These are phyloP conservation scores for Hypoxylon cercidicola DNA, from an alignment of 495 filamentous ascomycete species.

Conservation along the genomic window DNA sequence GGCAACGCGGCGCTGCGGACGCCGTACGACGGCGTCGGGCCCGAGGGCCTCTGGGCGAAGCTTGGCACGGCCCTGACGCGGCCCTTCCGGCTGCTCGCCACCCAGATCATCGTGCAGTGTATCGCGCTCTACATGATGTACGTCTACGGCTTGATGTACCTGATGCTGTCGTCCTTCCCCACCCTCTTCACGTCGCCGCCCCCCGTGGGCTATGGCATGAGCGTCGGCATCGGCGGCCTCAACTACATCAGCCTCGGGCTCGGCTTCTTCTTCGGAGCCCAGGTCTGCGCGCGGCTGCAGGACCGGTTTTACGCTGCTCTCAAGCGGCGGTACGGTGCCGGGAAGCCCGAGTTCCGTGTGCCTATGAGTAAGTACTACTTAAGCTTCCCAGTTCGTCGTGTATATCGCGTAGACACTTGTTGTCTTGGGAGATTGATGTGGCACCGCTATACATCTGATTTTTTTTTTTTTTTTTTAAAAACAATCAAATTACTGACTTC, in stretches of 20 bases:
- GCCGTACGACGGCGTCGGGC: slow-evolving; percentile 64
- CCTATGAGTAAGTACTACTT: slow-evolving; percentile 64
- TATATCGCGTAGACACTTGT: too few relatives aligned
- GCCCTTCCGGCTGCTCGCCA: slow-evolving; percentile 67
- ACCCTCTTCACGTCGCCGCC: slow-evolving; percentile 62
- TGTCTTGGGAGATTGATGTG: too few relatives aligned
- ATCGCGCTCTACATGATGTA: slow-evolving; percentile 63
- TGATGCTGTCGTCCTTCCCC: slow-evolving; percentile 76
- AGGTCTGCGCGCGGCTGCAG: slow-evolving; percentile 71
- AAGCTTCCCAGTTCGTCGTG: too few relatives aligned
- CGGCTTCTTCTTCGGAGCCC: slow-evolving; percentile 73
- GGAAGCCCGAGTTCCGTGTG: slow-evolving; percentile 72
- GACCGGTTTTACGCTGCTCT: slow-evolving; percentile 71
- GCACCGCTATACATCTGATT: too few relatives aligned
- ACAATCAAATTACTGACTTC: too few relatives aligned
- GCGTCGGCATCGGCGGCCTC: slow-evolving; percentile 69
- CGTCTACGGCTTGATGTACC: slow-evolving; percentile 77
- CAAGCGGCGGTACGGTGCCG: slow-evolving; percentile 65
- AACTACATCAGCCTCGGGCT: slow-evolving; percentile 77
- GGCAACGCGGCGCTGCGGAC: slow-evolving; percentile 71
- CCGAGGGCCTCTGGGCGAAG: slow-evolving; percentile 50
- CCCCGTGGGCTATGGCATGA: slow-evolving; percentile 65
- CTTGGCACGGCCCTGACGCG: slow-evolving; percentile 61
- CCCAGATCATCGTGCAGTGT: slow-evolving; percentile 69
- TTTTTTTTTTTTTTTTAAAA: too few relatives aligned